Evolutionary conservation across 495 filamentous ascomycete genomes (phyloP).

Genomic region (Astrocystis sublimbata): DNA sequence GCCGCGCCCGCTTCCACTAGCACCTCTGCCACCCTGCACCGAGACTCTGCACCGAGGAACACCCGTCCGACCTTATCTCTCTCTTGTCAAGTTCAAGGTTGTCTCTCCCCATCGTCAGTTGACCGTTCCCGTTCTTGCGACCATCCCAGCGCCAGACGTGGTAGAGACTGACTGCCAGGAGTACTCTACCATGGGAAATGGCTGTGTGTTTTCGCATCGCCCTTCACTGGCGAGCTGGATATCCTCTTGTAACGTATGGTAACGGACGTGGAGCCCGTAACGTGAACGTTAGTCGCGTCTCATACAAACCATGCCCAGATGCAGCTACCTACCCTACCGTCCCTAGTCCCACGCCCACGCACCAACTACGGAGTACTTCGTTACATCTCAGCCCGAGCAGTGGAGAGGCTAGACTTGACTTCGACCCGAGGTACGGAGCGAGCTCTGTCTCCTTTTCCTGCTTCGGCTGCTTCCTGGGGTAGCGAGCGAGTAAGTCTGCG

Average conservation of each 20-base stretch:
- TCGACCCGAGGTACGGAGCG: neutral
- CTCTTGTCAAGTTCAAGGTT: neutral
- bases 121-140: no score
- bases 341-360: neutral
- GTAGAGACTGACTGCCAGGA: no score
- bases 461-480: neutral
- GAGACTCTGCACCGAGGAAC: conserved; percentile 16
- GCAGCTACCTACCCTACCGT: neutral
- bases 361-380: neutral
- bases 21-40: neutral
- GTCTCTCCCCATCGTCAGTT: neutral
- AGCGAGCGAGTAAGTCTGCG: no score
- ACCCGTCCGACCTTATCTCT: conserved; percentile 9
- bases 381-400: conserved; percentile 2
- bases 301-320: conserved; percentile 1
- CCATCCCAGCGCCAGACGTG: no score
- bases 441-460: neutral
- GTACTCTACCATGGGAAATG: no score
- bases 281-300: neutral
- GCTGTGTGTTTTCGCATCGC: no score
- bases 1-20: conserved; percentile 13
- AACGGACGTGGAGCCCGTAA: no score
- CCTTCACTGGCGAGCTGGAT: no score
- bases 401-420: neutral
- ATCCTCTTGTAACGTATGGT: no score